A percentile compares a stretch with the other conserved stretches of the same genome.
Evolutionary conservation across 2,329 filamentous ascomycete genomes (phyloP).

Genomic region (Nigrospora sphaerica): DNA sequence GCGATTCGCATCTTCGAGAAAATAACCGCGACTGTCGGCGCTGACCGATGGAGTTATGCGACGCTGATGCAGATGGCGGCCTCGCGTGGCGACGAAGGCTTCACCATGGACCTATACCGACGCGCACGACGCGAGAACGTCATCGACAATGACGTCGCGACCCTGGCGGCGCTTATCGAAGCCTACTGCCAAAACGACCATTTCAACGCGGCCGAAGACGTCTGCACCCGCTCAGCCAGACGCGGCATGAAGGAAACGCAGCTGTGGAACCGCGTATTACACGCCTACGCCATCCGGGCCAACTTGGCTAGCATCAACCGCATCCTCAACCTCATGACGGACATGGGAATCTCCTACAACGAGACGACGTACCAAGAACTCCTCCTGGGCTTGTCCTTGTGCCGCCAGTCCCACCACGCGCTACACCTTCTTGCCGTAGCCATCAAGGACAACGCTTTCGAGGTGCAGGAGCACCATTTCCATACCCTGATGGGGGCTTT

Average conservation of each 20-base stretch:
- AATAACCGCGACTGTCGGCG: slow-evolving; percentile 41
- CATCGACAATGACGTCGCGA: slow-evolving; percentile 39
- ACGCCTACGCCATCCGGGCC: slow-evolving; percentile 58
- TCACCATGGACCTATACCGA: slow-evolving; percentile 57
- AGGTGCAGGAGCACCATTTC: slow-evolving; percentile 41
- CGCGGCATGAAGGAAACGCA: slow-evolving; percentile 45
- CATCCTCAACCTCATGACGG: slow-evolving; percentile 41
- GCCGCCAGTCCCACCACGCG: slow-evolving; percentile 42
- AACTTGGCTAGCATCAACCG: slow-evolving; percentile 41
- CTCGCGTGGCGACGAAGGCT: slow-evolving; percentile 64
- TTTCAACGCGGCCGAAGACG: slow-evolving; percentile 46
- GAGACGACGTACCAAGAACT: slow-evolving; percentile 42
- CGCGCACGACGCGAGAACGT: slow-evolving; percentile 50
- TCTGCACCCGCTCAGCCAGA: slow-evolving; percentile 49
- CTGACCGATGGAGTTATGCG: slow-evolving; percentile 60
- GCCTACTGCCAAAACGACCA: slow-evolving; percentile 56
- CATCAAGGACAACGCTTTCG: slow-evolving; percentile 34
- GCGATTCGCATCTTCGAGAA: slow-evolving; percentile 58
- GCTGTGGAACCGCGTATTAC: slow-evolving; percentile 75
- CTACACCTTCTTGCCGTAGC: slow-evolving; percentile 39
- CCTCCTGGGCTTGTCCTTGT: slow-evolving; percentile 39
- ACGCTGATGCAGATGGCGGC: slow-evolving; percentile 69
- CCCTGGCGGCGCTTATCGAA: slow-evolving; percentile 60
- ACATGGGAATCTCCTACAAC: slow-evolving; percentile 38
- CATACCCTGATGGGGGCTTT: slow-evolving; percentile 46